These are phyloP conservation scores for Colletotrichum cordylinicola DNA, from an alignment of 2,329 filamentous ascomycete genomes.

Conservation along the genomic window DNA sequence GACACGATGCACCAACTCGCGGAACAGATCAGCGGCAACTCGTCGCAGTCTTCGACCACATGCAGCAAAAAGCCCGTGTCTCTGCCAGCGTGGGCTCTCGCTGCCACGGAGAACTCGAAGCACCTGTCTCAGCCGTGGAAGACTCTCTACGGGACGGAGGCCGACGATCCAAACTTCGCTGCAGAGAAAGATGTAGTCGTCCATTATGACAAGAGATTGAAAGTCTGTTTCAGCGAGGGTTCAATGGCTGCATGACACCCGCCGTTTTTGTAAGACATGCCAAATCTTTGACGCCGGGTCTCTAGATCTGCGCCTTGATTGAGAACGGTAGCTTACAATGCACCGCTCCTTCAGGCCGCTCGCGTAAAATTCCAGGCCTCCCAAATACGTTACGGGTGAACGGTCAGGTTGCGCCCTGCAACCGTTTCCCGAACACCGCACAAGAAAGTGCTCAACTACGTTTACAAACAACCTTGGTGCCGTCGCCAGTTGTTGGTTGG, in stretches of 20 bases:
- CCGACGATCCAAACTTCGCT: accelerated
- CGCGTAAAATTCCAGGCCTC: accelerated
- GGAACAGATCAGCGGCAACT: neutral
- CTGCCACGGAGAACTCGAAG: neutral
- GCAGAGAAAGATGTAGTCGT: neutral
- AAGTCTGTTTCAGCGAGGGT: neutral
- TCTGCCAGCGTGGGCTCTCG: neutral
- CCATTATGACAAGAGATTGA: neutral
- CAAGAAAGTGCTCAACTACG: neutral
- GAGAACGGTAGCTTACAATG: neutral
- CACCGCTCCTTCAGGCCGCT: neutral
- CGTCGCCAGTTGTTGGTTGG: no score
- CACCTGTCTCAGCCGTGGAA: neutral
- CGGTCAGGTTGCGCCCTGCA: neutral
- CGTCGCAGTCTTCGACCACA: neutral
- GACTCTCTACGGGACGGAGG: neutral
- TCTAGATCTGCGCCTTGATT: neutral
- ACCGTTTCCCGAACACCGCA: neutral
- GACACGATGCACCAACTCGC: neutral
- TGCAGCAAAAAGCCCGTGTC: neutral
- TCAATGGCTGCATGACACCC: neutral
- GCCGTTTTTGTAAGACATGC: neutral
- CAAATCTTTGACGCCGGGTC: neutral
- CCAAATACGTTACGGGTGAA: neutral
- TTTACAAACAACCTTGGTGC: no score